Percentiles rank a stretch among this genome's conserved stretches.
These are phyloP conservation scores for Trichopus zeylanicus DNA, from an alignment of 116 monocot species.

Conservation along the genomic window DNA sequence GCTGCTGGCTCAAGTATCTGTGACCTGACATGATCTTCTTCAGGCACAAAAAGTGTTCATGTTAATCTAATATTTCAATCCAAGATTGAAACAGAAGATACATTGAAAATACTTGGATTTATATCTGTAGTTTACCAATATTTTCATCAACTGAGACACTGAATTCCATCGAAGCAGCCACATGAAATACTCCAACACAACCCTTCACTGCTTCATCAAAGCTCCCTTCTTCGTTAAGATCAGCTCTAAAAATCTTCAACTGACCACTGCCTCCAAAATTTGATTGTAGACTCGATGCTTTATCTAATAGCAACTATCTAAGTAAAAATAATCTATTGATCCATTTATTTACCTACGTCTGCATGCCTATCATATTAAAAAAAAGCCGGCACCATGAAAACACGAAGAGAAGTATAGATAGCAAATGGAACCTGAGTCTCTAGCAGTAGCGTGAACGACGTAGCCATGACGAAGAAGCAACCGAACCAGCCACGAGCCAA, in stretches of 20 bases:
- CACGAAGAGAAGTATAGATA: constrained; percentile 1
- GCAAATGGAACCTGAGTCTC: constrained; percentile 26
- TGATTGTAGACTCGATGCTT: constrained; percentile 17
- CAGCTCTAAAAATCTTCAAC: constrained; percentile 1
- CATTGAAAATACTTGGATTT: neutral
- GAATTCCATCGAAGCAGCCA: constrained; percentile 64
- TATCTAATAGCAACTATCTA: constrained; percentile 20
- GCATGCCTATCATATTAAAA: neutral
- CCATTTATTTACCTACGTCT: neutral
- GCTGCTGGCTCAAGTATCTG: too few relatives aligned
- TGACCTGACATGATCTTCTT: too few relatives aligned
- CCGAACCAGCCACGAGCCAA: constrained; percentile 58
- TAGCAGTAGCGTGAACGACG: constrained; percentile 43
- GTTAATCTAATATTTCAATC: too few relatives aligned
- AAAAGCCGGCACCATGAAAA: constrained; percentile 3
- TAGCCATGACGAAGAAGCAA: constrained; percentile 42
- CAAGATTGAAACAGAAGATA: too few relatives aligned
- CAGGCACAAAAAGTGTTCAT: too few relatives aligned
- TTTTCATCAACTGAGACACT: too few relatives aligned
- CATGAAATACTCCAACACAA: constrained; percentile 52
- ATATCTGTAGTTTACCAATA: too few relatives aligned
- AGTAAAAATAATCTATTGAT: too few relatives aligned
- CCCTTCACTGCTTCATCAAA: constrained; percentile 31
- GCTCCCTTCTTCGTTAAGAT: constrained; percentile 4
- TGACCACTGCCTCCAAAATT: constrained; percentile 8